Base-by-base conservation (phyloP, 164 flowering plant genomes). In the Cinnamomum micranthum region DNA sequence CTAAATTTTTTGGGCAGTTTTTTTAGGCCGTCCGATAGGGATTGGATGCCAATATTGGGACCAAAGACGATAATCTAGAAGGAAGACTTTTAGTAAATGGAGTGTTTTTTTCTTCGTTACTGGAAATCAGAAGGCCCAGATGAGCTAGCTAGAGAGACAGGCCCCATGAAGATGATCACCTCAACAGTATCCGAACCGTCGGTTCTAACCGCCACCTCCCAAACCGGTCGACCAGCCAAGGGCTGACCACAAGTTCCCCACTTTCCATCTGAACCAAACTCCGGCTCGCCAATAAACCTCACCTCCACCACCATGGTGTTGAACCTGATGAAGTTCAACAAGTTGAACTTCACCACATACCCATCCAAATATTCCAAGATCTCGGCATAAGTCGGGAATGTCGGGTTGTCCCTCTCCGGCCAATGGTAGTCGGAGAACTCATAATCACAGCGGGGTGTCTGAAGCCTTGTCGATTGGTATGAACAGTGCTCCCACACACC, bases 361-460 rank as follows among this genome's bases (percentile, higher is more conserved):
- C 85, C 82, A 31, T 87, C 71, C 79, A 93, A 81, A 84, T 95
- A 95, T 0, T 93, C 93, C 72, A 93, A 50, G 2, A 95, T 81
- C 84, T 93, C 93, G 73, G 52, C 3, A 68, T 88, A 73, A 59
- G 97, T 83, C 17, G 99, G 99, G 76, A 93, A 92, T 59, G 60
- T 76, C 0, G 78, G n/a, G 52, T 86, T 86, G 41, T 89, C 90
- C 63, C 94, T 87, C 20, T 87, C 80, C 6, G 92, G 87, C 99
- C 99, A 95, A 3, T 92, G 93, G 51, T 83, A 95, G 75, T 95
- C 99, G 0, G 98, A 86, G 81, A 95, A 95, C 85, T 95, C 97
- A 55, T 84, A 95, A 65, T 91, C 97, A 10, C 80, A 73, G n/a
- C 95, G 92, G 66, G 86, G 87, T 35, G 95, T 88, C 72, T 95